Conservation (phyloP, 441 rosid species). For the Pelargonium australe region DNA sequence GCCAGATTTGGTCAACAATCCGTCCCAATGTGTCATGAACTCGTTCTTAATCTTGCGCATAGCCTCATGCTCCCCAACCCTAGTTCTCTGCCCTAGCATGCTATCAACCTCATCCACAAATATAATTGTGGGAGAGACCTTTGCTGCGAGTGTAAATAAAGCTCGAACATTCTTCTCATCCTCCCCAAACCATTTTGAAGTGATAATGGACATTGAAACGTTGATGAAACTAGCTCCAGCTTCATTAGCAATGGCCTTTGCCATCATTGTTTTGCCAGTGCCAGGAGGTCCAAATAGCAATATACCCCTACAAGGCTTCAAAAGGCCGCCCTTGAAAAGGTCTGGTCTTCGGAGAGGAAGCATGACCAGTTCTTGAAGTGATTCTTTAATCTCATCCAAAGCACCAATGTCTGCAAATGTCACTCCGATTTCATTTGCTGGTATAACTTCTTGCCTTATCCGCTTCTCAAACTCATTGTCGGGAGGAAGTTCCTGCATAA, state of each 20-base stretch:
- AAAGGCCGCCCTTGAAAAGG: conserved; percentile 92
- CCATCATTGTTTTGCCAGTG: conserved; percentile 97
- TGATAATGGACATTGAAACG: conserved; percentile 96
- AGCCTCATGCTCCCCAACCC: conserved; percentile 98
- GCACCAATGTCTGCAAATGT: conserved; percentile 95
- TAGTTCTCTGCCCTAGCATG: conserved; percentile 91
- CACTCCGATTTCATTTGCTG: conserved; percentile 88
- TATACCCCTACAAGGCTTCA: conserved; percentile 97
- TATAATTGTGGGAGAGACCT: conserved; percentile 91
- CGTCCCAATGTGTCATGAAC: conserved; percentile 99
- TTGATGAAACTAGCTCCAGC: conserved; percentile 99
- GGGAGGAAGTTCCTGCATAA: conserved; percentile 63
- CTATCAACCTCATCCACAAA: conserved; percentile 98
- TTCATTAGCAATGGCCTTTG: conserved; percentile 95
- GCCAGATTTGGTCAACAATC: conserved; percentile 67
- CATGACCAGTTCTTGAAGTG: conserved; percentile 97
- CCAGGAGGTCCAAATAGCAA: conserved; percentile 98
- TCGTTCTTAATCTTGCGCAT: conserved; percentile 96
- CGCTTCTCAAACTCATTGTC: conserved; percentile 97
- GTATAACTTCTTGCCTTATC: conserved; percentile 92
- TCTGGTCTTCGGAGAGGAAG: conserved; percentile 96
- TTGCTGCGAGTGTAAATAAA: conserved; percentile 79
- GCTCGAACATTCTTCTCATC: conserved; percentile 96
- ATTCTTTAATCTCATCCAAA: conserved; percentile 79
- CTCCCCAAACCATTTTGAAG: conserved; percentile 99